Evolutionary conservation across 2,329 filamentous ascomycete genomes (phyloP), one percentile per base, ranked within the genome.

Genomic region (Aureobasidium mangrovei): DNA sequence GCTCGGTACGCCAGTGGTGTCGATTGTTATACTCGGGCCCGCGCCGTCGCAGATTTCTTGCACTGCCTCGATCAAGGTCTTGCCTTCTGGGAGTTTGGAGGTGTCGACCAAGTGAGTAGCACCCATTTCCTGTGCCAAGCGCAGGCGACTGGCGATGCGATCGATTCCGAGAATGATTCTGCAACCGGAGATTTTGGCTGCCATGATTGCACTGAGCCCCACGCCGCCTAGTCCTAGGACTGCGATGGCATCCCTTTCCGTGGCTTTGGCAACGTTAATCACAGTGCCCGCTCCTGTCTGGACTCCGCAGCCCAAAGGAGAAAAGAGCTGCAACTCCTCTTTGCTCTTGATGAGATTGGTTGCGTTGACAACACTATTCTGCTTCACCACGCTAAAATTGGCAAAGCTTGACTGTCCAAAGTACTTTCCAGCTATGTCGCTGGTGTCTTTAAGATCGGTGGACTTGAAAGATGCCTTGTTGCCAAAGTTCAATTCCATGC

Each of bases 331-430:
- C 18, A 77, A 61, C 46, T 73, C 67, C 51, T 70, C 62, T 55
- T 72, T 69, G 40, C 65, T 60, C 26, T 63, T 61, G 9, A 74
- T 65, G 35, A 72, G 58, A 4, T 59, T 61, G 5, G 65, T 65
- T 3, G 72, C 73, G 54, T 75, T 77, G 27, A 75, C 65, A 9
- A 73, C 65, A 3, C 65, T 69, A 27, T 62, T 68, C 41, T 70
- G 66, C 47, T 66, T 65, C 0, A 73, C 72, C 18, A 75, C 61
- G 4, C 67, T 70, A 41, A 67, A 61, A 55, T 58, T 65, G 1
- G 73, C 67, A 56, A 74, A 76, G 44, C 72, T 75, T 1, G 69
- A 72, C 55, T 77, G 73, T 1, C 74, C 75, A 61, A 77, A 77
- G 63, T 79, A 80, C 7, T 58, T 60, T 3, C 71, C 71, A 4